Conservation (phyloP, 1,139 yeast species). For the Meyerozyma athensensis region DNA sequence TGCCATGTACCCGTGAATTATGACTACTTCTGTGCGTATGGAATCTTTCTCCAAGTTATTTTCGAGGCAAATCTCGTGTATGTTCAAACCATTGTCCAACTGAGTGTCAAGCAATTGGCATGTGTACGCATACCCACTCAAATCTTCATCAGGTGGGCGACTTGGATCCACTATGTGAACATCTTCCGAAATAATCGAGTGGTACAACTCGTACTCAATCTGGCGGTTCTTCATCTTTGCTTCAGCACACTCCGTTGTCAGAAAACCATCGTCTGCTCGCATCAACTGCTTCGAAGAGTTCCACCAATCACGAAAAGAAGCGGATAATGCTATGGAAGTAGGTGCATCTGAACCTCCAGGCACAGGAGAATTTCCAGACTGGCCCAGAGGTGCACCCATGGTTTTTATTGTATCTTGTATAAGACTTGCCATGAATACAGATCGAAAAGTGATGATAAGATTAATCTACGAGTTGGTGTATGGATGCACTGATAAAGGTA, state of each 20-base stretch:
- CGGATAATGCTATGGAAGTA: constrained; percentile 23
- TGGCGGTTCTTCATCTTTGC: constrained; percentile 24
- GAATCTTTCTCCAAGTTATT: constrained; percentile 17
- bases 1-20: constrained; percentile 47
- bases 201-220: constrained; percentile 34
- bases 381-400: constrained; percentile 11
- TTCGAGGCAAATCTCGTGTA: constrained; percentile 36
- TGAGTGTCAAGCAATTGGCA: constrained; percentile 29
- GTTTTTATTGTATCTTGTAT: constrained; percentile 11
- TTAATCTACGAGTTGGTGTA: not conserved
- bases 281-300: constrained; percentile 22
- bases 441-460: not conserved
- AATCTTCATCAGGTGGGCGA: not conserved
- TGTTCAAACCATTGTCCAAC: constrained; percentile 25
- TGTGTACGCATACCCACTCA: not conserved
- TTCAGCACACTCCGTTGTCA: constrained; percentile 9
- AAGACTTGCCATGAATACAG: constrained; percentile 7
- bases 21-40: constrained; percentile 18
- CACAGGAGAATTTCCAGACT: not conserved
- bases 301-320: constrained; percentile 42
- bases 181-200: constrained; percentile 30
- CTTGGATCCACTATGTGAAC: constrained; percentile 15
- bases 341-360: constrained; percentile 5
- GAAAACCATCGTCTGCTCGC: constrained; percentile 15
- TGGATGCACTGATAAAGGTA: not conserved